These are phyloP conservation scores for Heliocybe sulcata DNA, from an alignment of 1,284 basidiomycete genomes.

Conservation along the genomic window DNA sequence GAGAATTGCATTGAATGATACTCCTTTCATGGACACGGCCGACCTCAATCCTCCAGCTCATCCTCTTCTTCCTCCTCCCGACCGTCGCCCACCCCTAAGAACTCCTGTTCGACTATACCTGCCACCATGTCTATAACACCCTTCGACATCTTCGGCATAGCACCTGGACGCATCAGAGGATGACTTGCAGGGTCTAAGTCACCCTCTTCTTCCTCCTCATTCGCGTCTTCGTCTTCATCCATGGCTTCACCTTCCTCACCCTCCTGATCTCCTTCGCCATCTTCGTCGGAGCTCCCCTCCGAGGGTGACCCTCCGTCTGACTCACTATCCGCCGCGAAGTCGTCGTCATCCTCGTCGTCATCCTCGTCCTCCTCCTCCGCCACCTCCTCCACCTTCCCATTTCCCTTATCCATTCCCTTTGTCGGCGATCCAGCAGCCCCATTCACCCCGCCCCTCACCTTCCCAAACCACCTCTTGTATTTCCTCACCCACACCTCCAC, in stretches of 20 bases:
- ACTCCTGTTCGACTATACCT: constrained; percentile 27
- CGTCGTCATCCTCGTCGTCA: constrained; percentile 47
- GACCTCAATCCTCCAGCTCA: constrained; percentile 1
- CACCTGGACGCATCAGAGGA: constrained; percentile 57
- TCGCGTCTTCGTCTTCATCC: constrained; percentile 10
- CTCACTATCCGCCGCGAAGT: constrained; percentile 29
- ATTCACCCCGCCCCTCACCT: constrained; percentile 14
- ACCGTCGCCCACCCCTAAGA: constrained; percentile 36
- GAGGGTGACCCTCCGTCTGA: constrained; percentile 11
- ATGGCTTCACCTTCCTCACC: background rate
- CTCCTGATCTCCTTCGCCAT: constrained; percentile 5
- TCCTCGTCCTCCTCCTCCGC: constrained; percentile 7
- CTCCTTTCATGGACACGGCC: background rate
- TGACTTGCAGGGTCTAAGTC: constrained; percentile 48
- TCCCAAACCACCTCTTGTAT: constrained; percentile 52
- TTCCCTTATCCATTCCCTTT: constrained; percentile 9
- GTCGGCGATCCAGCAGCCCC: constrained; percentile 1
- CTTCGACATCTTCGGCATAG: constrained; percentile 60
- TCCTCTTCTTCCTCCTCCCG: constrained; percentile 63
- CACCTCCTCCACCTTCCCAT: constrained; percentile 26
- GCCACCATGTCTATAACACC: constrained; percentile 60
- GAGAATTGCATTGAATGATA: background rate
- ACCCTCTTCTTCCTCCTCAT: constrained; percentile 27
- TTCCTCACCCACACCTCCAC: constrained; percentile 58
- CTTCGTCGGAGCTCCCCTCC: constrained; percentile 13